These are phyloP conservation scores for Thyridium curvatum DNA, from an alignment of 2,329 filamentous ascomycete species.

Conservation along the genomic window DNA sequence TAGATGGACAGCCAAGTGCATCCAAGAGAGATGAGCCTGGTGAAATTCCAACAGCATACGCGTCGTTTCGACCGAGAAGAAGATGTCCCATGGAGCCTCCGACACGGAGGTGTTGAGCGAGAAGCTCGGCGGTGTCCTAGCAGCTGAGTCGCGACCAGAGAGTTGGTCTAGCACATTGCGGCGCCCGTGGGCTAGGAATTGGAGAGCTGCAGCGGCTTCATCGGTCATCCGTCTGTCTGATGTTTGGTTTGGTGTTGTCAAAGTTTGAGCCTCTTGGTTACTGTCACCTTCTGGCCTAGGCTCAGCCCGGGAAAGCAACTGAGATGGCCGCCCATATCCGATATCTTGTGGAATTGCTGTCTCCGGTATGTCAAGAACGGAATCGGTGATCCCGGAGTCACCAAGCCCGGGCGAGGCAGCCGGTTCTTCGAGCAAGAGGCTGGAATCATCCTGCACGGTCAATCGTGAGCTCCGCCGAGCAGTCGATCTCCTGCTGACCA, in stretches of 20 bases:
- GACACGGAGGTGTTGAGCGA: not conserved
- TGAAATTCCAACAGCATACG: not conserved
- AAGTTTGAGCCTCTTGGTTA: not conserved
- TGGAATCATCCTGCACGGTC: too few relatives aligned
- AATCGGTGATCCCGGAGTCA: too few relatives aligned
- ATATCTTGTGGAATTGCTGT: too few relatives aligned
- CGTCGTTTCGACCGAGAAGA: not conserved
- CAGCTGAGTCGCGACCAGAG: not conserved
- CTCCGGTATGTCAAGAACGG: too few relatives aligned
- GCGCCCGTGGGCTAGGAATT: constrained; percentile 1
- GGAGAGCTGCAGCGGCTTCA: constrained; percentile 1
- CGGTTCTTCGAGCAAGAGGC: too few relatives aligned
- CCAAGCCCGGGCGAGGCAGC: too few relatives aligned
- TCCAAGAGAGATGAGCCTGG: not conserved
- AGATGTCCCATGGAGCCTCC: not conserved
- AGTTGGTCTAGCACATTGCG: not conserved
- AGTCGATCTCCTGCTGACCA: not conserved
- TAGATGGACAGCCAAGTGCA: not conserved
- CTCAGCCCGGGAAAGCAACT: too few relatives aligned
- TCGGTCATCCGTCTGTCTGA: constrained; percentile 1
- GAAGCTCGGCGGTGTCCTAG: not conserved
- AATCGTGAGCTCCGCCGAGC: not conserved
- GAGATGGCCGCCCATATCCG: too few relatives aligned
- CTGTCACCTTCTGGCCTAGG: too few relatives aligned
- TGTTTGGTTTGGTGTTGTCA: not conserved